These are phyloP conservation scores for Mortierella polycephala DNA, from an alignment of 371 early-diverging fungal genomes.

Conservation along the genomic window DNA sequence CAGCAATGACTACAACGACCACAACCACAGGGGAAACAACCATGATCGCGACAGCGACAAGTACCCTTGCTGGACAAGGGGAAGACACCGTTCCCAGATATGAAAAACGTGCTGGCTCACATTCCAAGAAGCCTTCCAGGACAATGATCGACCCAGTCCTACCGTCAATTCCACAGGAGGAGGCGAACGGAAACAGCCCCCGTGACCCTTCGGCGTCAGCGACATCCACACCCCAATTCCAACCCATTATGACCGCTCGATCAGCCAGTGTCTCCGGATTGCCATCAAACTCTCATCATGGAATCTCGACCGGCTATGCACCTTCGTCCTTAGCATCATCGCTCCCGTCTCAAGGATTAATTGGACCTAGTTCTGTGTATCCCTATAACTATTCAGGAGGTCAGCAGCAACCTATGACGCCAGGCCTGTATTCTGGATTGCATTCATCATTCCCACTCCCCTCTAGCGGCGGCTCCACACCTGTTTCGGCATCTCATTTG, in stretches of 20 bases:
- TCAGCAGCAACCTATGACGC: conserved; percentile 6
- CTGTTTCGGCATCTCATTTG: conserved; percentile 23
- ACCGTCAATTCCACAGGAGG: conserved; percentile 43
- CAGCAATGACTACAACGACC: too few relatives aligned
- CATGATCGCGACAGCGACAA: not conserved
- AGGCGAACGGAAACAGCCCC: conserved; percentile 3
- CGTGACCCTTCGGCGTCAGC: not conserved
- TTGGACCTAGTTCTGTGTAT: conserved; percentile 12
- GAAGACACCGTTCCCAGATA: conserved; percentile 11
- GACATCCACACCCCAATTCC: conserved; percentile 16
- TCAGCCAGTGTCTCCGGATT: conserved; percentile 44
- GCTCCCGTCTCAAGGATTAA: conserved; percentile 36
- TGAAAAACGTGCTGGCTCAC: conserved; percentile 16
- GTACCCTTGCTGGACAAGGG: conserved; percentile 13
- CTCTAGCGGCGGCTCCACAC: conserved; percentile 11
- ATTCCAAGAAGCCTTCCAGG: conserved; percentile 36
- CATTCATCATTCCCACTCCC: conserved; percentile 8
- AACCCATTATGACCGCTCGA: conserved; percentile 31
- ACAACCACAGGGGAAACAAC: too few relatives aligned
- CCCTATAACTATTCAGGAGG: not conserved
- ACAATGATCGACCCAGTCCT: conserved; percentile 30
- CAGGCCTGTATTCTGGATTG: conserved; percentile 15
- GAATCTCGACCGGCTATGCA: not conserved
- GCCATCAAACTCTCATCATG: conserved; percentile 13
- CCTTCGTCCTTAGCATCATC: conserved; percentile 23